A percentile compares a stretch with the other conserved stretches of the same genome.
phyloP scores from a whole-genome alignment of 1,284 basidiomycete species.

The Wolfiporia cocos region DNA sequence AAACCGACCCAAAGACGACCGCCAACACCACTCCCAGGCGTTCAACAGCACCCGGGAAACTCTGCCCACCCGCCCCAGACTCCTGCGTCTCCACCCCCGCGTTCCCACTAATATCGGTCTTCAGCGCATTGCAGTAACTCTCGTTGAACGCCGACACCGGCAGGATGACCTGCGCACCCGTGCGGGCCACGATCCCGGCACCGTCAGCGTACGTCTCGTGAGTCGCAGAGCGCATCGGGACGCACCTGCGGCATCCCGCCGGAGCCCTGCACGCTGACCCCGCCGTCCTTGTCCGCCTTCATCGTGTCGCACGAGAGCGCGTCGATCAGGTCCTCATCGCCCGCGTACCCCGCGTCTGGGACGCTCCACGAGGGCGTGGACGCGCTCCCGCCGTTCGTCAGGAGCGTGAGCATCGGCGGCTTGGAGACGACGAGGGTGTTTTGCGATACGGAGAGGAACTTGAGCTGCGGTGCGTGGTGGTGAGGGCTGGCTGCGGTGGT shows the following conservation, averaged over 20 bases:
- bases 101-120: neutral
- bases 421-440: slow-evolving; percentile 57
- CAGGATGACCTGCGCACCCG: slow-evolving; percentile 16
- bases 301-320: slow-evolving; percentile 49
- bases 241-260: slow-evolving; percentile 38
- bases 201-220: too few relatives aligned
- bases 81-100: neutral
- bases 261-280: slow-evolving; percentile 28
- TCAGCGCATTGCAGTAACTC: slow-evolving; percentile 5
- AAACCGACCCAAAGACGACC: neutral
- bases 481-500: neutral
- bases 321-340: slow-evolving; percentile 52
- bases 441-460: slow-evolving; percentile 37
- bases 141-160: slow-evolving; percentile 18
- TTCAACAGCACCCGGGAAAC: neutral
- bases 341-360: slow-evolving; percentile 36
- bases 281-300: slow-evolving; percentile 39
- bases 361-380: slow-evolving; percentile 39
- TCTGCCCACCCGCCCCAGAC: neutral
- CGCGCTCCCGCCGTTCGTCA: slow-evolving; percentile 56
- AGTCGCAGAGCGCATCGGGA: neutral
- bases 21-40: neutral
- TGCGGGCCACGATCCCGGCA: too few relatives aligned
- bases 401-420: slow-evolving; percentile 56
- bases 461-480: slow-evolving; percentile 31